Evolutionary conservation across 345 rosid species (phyloP).

Genomic region (Aethionema arabicum): DNA sequence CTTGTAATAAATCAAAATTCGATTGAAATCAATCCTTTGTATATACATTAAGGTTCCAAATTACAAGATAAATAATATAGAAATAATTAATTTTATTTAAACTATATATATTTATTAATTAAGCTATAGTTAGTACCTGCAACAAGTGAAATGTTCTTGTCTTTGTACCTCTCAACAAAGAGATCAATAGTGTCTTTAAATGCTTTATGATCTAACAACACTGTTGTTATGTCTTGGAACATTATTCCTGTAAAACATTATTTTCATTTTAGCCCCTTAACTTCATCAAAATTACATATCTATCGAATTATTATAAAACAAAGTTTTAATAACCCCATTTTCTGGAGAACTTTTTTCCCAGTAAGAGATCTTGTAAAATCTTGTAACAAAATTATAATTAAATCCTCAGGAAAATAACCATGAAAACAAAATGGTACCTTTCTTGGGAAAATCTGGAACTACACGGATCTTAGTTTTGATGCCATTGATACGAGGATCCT

Average conservation of each 20-base stretch:
- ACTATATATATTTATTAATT: not conserved
- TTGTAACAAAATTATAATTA: not conserved
- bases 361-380: not conserved
- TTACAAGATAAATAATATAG: not conserved
- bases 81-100: not conserved
- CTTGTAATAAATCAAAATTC: not conserved
- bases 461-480: conserved; percentile 81
- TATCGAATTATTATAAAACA: too few relatives aligned
- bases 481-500: conserved; percentile 22
- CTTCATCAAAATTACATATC: too few relatives aligned
- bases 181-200: conserved; percentile 64
- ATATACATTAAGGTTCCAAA: not conserved
- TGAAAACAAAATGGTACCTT: conserved; percentile 42
- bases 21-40: too few relatives aligned
- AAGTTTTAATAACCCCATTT: too few relatives aligned
- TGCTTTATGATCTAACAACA: conserved; percentile 56
- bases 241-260: conserved; percentile 50
- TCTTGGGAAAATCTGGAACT: conserved; percentile 82
- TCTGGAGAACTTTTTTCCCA: not conserved
- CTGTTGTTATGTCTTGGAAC: conserved; percentile 75
- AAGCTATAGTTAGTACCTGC: conserved; percentile 47
- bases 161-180: conserved; percentile 68
- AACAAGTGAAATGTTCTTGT: conserved; percentile 54
- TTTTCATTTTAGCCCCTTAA: not conserved
- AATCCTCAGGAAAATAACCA: not conserved